phyloP scores from a whole-genome alignment of 306 rosid species.

The Luffa aegyptiaca region DNA sequence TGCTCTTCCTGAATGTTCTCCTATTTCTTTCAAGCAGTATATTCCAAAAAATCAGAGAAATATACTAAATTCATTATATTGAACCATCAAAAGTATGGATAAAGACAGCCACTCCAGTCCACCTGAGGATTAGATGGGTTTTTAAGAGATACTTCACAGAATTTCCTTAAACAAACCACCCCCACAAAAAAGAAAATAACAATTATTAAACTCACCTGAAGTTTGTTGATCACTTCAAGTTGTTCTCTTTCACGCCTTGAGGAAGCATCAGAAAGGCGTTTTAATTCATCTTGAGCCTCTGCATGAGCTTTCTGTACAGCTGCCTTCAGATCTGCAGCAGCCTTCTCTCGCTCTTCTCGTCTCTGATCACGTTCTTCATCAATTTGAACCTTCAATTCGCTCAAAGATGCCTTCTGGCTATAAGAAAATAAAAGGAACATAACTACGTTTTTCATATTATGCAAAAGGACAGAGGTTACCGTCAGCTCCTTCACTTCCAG shows the following conservation, averaged over 20 bases:
- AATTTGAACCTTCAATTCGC: slow-evolving; percentile 61
- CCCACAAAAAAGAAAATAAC: not conserved
- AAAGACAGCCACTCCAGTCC: not conserved
- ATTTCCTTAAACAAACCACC: not conserved
- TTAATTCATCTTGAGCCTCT: slow-evolving; percentile 78
- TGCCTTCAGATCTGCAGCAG: slow-evolving; percentile 69
- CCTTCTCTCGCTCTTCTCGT: slow-evolving; percentile 83
- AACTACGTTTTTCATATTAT: slow-evolving; percentile 3
- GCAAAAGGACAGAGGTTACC: not conserved
- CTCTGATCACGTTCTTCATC: slow-evolving; percentile 72
- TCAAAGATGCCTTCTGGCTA: slow-evolving; percentile 75
- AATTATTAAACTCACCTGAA: slow-evolving; percentile 25
- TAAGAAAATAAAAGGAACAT: slow-evolving; percentile 9
- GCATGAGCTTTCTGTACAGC: slow-evolving; percentile 67
- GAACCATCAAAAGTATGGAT: not conserved
- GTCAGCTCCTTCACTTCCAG: not conserved
- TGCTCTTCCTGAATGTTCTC: not conserved
- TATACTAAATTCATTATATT: not conserved
- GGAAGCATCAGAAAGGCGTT: slow-evolving; percentile 52
- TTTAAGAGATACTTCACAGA: not conserved
- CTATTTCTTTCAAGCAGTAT: not conserved
- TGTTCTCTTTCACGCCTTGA: slow-evolving; percentile 62
- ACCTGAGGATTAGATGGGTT: not conserved
- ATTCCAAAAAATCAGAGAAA: not conserved
- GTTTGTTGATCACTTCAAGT: slow-evolving; percentile 70